These are phyloP conservation scores for Neocatenulostroma microsporum DNA, from an alignment of 2,329 filamentous ascomycete genomes.

Conservation along the genomic window DNA sequence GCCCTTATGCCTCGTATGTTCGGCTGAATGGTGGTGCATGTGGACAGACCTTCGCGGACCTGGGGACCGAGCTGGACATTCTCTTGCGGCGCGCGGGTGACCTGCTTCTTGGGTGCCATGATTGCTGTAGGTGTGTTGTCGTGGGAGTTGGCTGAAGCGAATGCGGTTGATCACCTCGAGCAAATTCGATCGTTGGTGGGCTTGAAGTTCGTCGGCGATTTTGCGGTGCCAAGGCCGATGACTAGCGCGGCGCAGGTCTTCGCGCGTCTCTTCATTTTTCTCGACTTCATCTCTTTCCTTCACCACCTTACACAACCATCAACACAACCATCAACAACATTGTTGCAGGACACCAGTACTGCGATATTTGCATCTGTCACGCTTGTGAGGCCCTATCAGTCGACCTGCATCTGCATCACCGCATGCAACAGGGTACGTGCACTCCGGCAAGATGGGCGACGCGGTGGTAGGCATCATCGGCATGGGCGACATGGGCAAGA, in stretches of 20 bases:
- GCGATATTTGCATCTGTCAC: no score
- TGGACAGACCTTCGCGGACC: slow-evolving; percentile 75
- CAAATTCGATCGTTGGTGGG: background rate
- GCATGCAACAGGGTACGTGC: slow-evolving; percentile 2
- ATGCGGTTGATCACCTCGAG: background rate
- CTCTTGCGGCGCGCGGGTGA: slow-evolving; percentile 72
- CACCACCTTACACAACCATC: no score
- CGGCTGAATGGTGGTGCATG: slow-evolving; percentile 7
- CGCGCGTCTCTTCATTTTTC: no score
- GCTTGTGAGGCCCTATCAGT: no score
- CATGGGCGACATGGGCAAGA: slow-evolving; percentile 99
- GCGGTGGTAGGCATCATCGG: slow-evolving; percentile 90
- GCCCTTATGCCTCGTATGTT: background rate
- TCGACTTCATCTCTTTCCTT: slow-evolving; percentile 4
- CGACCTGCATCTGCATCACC: no score
- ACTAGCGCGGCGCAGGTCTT: background rate
- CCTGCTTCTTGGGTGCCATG: slow-evolving; percentile 93
- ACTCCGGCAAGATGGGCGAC: slow-evolving; percentile 54
- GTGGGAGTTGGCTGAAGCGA: slow-evolving; percentile 12
- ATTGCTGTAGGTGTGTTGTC: slow-evolving; percentile 47
- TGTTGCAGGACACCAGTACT: no score
- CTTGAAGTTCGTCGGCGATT: slow-evolving; percentile 7
- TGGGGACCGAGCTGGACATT: slow-evolving; percentile 98
- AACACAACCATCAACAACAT: no score
- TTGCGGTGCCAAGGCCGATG: slow-evolving; percentile 6